A percentile compares a stretch with the other conserved stretches of the same genome.
Evolutionary conservation across 2,329 filamentous ascomycete genomes (phyloP).

Genomic region (Pseudogymnoascus sp.): DNA sequence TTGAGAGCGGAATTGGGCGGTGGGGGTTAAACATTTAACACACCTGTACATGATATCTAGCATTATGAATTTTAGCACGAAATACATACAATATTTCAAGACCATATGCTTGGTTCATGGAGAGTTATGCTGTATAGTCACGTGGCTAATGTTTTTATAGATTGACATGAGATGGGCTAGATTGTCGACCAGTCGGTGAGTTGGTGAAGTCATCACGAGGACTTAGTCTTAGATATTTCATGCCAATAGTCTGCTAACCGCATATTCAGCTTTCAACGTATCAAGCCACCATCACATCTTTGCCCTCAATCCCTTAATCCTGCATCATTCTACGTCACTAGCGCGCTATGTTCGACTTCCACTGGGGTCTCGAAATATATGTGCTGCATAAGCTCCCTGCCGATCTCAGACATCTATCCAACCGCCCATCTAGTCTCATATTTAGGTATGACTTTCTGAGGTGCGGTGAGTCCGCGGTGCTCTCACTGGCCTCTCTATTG

Average conservation of each 20-base stretch:
- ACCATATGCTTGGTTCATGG: not conserved
- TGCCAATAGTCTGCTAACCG: not conserved
- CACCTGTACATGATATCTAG: conserved; percentile 6
- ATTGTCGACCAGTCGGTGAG: not conserved
- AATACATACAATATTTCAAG: not conserved
- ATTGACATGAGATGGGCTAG: not conserved
- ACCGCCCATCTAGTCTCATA: not conserved
- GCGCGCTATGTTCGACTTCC: not conserved
- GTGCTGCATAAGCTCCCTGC: not conserved
- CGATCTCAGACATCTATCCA: not conserved
- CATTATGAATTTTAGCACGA: conserved; percentile 3
- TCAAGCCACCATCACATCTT: not conserved
- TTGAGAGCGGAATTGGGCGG: not conserved
- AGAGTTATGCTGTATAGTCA: not conserved
- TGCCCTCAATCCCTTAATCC: not conserved
- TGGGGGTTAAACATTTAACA: not conserved
- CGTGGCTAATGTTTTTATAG: not conserved
- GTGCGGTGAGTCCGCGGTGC: not conserved
- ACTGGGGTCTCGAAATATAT: not conserved
- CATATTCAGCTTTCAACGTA: not conserved
- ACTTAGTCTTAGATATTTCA: not conserved
- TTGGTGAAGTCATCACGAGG: not conserved
- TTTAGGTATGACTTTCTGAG: not conserved
- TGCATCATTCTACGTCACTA: not conserved
- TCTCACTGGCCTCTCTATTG: not conserved